Base-by-base conservation (phyloP, 2,329 filamentous ascomycete genomes). In the Ascochyta pisi region DNA sequence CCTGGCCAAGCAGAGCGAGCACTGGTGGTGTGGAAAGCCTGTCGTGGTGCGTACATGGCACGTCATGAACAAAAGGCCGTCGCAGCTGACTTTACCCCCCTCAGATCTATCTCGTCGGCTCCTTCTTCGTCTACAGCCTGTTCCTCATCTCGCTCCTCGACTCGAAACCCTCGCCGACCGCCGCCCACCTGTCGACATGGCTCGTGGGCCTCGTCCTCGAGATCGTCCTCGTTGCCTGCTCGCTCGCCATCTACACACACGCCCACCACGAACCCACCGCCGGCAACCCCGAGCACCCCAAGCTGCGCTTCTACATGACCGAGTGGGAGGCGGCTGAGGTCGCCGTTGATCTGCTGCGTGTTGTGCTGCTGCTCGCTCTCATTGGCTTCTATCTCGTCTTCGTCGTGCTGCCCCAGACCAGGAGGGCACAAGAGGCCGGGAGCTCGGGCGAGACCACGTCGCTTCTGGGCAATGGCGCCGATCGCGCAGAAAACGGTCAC, bases 81-180 rank as follows among this genome's bases (percentile, higher is more conserved):
- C 8, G 15, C 6, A 35, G 33, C 33, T 35, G 16, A 46, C 43
- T 3, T 12, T 10, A 19, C 6, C 4, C 29, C 45, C 40, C 4
- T n/a, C 50, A 96, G 92, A 89, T 96, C 70, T 96, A 96, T 76
- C 82, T 96, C 61, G 85, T 91, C 53, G 91, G 89, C 50, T 89
- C 91, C 40, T 89, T 92, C 63, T 96, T 96, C 81, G 86, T 95
- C 61, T 95, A 96, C 79, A 84, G 90, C 45, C 88, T 96, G 64
- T 84, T 96, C 63, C 83, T 96, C 63, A 89, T 97, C 69, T 92
- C 92, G 27, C 84, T 98, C 54, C 83, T 96, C 68, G 93, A 97
- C 75, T 90, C 89, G 70, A 87, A 86, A 60, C 88, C 91, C 31
- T 90, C 90, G 12, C 95, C 95, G 0, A 93, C 89, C 45, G 80